These are phyloP conservation scores for Chalaropsis thielavioides DNA, from an alignment of 2,329 filamentous ascomycete species.

Conservation along the genomic window DNA sequence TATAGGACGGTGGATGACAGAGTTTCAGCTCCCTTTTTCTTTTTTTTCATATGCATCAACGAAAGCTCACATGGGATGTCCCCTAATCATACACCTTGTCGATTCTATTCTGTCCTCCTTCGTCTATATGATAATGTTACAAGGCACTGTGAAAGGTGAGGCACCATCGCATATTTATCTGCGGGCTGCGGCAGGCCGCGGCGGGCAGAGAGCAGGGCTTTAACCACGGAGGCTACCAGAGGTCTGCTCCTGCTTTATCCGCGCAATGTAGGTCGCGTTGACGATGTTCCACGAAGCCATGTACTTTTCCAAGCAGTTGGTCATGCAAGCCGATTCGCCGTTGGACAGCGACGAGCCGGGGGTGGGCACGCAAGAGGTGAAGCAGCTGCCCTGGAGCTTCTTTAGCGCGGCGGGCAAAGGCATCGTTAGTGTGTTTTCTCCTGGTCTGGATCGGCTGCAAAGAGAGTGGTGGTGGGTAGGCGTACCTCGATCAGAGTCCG, in stretches of 20 bases:
- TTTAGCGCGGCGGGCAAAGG: constrained; percentile 23
- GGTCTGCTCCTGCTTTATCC: constrained; percentile 44
- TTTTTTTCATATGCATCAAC: neutral
- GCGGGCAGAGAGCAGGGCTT: neutral
- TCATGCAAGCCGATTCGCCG: constrained; percentile 56
- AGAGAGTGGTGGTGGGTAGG: constrained; percentile 4
- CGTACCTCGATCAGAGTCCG: constrained; percentile 54
- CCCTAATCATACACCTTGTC: constrained; percentile 5
- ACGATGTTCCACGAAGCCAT: constrained; percentile 66
- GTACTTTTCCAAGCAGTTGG: constrained; percentile 72
- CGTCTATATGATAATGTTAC: constrained; percentile 8
- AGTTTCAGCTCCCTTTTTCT: neutral
- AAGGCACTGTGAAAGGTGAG: neutral
- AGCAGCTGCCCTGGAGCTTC: constrained; percentile 74
- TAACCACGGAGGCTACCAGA: constrained; percentile 20
- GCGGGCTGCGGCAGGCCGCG: neutral
- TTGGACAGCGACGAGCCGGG: constrained; percentile 52
- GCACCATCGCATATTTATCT: neutral
- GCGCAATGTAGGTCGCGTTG: constrained; percentile 50
- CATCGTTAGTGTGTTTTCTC: neutral
- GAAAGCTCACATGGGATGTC: neutral
- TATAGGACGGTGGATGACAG: neutral
- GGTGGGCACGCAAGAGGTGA: constrained; percentile 59
- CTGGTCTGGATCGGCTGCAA: neutral
- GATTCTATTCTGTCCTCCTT: neutral